Evolutionary conservation across 352 stramenopile genomes (phyloP).

Genomic region (Blastocystis sp.): DNA sequence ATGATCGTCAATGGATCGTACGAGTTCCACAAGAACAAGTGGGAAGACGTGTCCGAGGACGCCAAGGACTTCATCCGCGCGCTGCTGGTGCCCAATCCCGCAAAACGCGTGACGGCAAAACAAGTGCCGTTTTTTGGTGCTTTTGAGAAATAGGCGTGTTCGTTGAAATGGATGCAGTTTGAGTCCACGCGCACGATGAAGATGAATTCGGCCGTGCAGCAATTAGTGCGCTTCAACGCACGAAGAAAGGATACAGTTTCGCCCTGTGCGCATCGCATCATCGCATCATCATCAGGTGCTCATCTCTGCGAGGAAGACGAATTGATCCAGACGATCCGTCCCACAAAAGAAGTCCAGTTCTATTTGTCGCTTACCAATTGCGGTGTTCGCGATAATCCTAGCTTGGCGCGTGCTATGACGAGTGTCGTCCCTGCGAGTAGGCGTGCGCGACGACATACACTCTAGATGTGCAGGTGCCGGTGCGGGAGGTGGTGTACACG

Average conservation of each 20-base stretch:
- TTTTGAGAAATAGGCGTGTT: slow-evolving; percentile 14
- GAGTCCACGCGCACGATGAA: slow-evolving; percentile 63
- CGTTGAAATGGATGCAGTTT: slow-evolving; percentile 66
- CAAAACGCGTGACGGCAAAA: slow-evolving; percentile 71
- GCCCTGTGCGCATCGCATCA: too few relatives aligned
- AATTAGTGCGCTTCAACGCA: slow-evolving; percentile 61
- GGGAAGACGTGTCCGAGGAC: slow-evolving; percentile 80
- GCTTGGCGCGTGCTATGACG: slow-evolving; percentile 30
- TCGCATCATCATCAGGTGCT: too few relatives aligned
- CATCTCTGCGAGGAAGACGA: background rate
- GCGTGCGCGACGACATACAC: background rate
- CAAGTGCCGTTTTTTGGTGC: background rate
- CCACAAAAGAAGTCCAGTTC: slow-evolving; percentile 1
- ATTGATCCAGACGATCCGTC: background rate
- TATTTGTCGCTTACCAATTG: slow-evolving; percentile 15
- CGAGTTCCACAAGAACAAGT: slow-evolving; percentile 80
- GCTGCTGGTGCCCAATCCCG: slow-evolving; percentile 79
- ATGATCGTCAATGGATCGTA: slow-evolving; percentile 80
- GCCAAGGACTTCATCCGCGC: slow-evolving; percentile 82
- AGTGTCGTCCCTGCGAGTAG: slow-evolving; percentile 21
- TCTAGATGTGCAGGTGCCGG: slow-evolving; percentile 48
- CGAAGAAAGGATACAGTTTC: slow-evolving; percentile 24
- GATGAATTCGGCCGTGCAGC: slow-evolving; percentile 60
- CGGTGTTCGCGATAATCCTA: slow-evolving; percentile 41
- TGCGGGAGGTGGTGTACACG: slow-evolving; percentile 38